Percentiles rank a stretch among this genome's conserved stretches.
Evolutionary conservation across 1,139 yeast genomes (phyloP).

Genomic region (Eremothecium coryli): DNA sequence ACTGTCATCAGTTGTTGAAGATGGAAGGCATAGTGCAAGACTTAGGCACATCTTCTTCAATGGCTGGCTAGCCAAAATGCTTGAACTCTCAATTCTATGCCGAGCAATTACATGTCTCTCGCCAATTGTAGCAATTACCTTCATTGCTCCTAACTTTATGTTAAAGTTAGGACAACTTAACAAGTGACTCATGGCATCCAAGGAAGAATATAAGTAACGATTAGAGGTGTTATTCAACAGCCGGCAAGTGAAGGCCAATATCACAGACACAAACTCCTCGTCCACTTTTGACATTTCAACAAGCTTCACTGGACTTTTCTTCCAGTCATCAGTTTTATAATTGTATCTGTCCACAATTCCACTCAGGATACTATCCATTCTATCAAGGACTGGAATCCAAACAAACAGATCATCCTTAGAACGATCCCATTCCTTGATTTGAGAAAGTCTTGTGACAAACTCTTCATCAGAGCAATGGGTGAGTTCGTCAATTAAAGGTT

Average conservation of each 20-base stretch:
- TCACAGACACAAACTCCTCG: constrained; percentile 38
- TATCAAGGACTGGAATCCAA: constrained; percentile 70
- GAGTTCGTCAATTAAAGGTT: constrained; percentile 28
- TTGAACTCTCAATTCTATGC: constrained; percentile 37
- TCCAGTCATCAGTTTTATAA: constrained; percentile 22
- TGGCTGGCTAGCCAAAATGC: constrained; percentile 32
- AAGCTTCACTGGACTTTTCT: constrained; percentile 39
- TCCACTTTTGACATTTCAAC: constrained; percentile 41
- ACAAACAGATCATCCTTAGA: constrained; percentile 66
- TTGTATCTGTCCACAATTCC: constrained; percentile 45
- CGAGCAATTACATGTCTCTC: constrained; percentile 45
- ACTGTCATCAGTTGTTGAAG: constrained; percentile 32
- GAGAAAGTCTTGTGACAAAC: constrained; percentile 21
- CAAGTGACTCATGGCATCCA: constrained; percentile 52
- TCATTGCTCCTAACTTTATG: constrained; percentile 54
- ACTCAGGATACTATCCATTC: constrained; percentile 63
- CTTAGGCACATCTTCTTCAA: constrained; percentile 39
- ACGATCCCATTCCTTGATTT: constrained; percentile 43
- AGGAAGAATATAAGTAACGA: constrained; percentile 57
- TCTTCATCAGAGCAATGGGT: constrained; percentile 16
- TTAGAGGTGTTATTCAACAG: constrained; percentile 64
- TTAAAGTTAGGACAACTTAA: constrained; percentile 52
- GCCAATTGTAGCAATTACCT: constrained; percentile 52
- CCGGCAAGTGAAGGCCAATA: constrained; percentile 53
- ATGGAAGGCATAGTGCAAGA: constrained; percentile 49